Percentiles rank a stretch among this genome's conserved stretches.
These are phyloP conservation scores for Cryphonectria nitschkei DNA, from an alignment of 2,329 filamentous ascomycete genomes.

Conservation along the genomic window DNA sequence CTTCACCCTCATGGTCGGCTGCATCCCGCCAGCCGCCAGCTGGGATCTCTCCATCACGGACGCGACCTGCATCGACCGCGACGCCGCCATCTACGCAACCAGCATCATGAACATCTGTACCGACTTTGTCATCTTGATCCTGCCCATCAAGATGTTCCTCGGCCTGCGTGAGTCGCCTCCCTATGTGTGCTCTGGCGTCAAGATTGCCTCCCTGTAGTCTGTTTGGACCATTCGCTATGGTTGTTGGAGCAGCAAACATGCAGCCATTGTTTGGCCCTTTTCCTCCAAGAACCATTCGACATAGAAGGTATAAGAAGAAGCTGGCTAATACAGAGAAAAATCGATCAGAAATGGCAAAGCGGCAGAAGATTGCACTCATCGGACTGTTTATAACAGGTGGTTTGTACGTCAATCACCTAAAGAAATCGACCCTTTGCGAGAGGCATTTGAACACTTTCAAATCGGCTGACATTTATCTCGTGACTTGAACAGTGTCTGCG, in stretches of 20 bases:
- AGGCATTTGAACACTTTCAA: background rate
- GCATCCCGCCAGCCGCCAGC: background rate
- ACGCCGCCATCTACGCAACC: background rate
- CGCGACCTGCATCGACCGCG: slow-evolving; percentile 4
- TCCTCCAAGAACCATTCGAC: no score
- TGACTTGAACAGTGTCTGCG: background rate
- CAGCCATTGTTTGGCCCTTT: no score
- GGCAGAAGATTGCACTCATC: background rate
- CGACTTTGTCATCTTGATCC: background rate
- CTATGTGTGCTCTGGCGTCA: background rate
- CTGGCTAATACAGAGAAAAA: background rate
- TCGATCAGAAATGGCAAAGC: background rate
- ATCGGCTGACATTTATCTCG: background rate
- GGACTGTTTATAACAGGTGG: background rate
- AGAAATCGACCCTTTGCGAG: background rate
- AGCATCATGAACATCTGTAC: slow-evolving; percentile 8
- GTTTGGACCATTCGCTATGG: no score
- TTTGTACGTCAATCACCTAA: background rate
- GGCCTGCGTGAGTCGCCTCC: background rate
- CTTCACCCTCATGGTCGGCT: slow-evolving; percentile 4
- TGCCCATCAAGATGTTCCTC: slow-evolving; percentile 4
- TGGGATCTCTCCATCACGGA: background rate
- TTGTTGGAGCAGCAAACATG: no score
- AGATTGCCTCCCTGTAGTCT: no score
- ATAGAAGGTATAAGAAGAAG: no score